Evolutionary conservation across 83 land plant species (phyloP).

Genomic region (Picea mariana): DNA sequence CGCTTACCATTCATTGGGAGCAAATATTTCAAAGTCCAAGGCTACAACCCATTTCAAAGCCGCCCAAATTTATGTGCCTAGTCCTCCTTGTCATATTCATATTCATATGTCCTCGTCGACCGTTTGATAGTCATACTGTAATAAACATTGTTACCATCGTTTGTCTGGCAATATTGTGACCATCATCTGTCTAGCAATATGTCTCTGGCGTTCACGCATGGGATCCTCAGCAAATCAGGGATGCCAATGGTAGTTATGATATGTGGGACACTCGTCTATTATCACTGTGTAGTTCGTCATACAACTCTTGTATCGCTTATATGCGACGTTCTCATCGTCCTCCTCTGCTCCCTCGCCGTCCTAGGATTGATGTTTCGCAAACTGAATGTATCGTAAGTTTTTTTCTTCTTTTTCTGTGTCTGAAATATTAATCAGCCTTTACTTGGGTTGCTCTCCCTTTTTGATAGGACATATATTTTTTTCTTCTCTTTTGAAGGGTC

Average conservation of each 20-base stretch:
- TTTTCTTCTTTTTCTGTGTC: background rate
- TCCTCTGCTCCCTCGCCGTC: constrained; percentile 87
- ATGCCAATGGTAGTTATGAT: constrained; percentile 44
- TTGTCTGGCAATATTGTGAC: too few relatives aligned
- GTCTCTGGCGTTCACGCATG: background rate
- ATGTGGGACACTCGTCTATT: constrained; percentile 77
- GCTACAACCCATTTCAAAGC: too few relatives aligned
- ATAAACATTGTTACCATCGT: too few relatives aligned
- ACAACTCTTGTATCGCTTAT: constrained; percentile 65
- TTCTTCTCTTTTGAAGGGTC: constrained; percentile 34
- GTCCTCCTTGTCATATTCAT: too few relatives aligned
- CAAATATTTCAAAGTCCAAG: too few relatives aligned
- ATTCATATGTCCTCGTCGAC: too few relatives aligned
- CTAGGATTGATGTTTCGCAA: constrained; percentile 92
- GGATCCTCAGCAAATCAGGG: background rate
- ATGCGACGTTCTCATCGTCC: constrained; percentile 83
- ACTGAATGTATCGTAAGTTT: constrained; percentile 68
- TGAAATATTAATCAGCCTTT: too few relatives aligned
- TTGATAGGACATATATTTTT: background rate
- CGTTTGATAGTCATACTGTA: too few relatives aligned
- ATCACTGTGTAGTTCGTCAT: constrained; percentile 74
- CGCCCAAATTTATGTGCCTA: too few relatives aligned
- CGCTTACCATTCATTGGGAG: too few relatives aligned
- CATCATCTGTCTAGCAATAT: background rate
- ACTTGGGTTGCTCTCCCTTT: too few relatives aligned